Evolutionary conservation across 805 yeast genomes (phyloP), one percentile per base, ranked within the genome.

Genomic region (Martiniozyma abietophila): DNA sequence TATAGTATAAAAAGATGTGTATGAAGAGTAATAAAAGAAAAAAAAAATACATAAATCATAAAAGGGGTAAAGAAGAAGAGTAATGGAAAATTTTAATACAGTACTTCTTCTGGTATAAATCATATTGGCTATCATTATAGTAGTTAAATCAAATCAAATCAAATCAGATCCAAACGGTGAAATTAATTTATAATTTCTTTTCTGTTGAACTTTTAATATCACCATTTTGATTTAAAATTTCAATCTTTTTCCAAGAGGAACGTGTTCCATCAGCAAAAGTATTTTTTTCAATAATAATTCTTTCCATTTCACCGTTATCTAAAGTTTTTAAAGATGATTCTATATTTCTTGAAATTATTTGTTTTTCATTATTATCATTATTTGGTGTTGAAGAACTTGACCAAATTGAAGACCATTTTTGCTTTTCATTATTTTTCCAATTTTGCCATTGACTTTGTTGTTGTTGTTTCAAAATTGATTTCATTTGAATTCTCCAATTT

Each of bases 401-500:
- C 29, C 21, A 22, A 12, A 31, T 14, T 4, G 30, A 22, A 5
- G 45, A 43, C 59, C 59, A 53, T 34, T 51, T 51, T 5, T 46
- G 34, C 25, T 36, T 42, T 34, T 49, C 51, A n/a, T 42, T 42
- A 7, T 43, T 42, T 24, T 42, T 45, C 45, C 48, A 46, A 25
- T 44, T 32, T 5, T 31, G 18, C 54, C 52, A 47, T 16, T 49
- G 48, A 12, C 44, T 23, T 11, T 40, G 34, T 41, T 65, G 61
- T 41, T 65, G 63, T 31, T 54, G 47, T 34, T 58, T 62, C n/a
- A 63, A 47, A n/a, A 64, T 47, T 35, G 64, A 61, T 33, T 58
- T 64, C 73, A 75, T 74, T 26, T 64, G 59, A n/a, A 65, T 53
- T 46, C 67, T 71, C 88, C 92, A 85, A 37, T 69, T 70, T 50